Evolutionary conservation across 179 eudicot species (phyloP), one percentile per base, ranked within the genome.

Genomic region (Sideroxylon spinosum): DNA sequence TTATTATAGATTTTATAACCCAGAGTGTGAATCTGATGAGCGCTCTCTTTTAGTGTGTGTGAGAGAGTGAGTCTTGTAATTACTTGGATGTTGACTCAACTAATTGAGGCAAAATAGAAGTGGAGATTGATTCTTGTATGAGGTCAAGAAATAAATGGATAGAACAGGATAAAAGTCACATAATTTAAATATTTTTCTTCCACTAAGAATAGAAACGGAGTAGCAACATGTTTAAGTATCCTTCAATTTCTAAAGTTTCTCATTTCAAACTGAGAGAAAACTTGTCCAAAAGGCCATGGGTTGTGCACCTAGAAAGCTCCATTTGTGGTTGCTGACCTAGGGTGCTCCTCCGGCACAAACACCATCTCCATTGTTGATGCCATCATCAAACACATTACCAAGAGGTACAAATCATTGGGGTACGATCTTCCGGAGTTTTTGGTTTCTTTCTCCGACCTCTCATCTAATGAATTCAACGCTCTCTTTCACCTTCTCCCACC

Each of bases 381-480:
- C 17, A 93, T 94, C 53, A 81, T 94, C 69, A 86, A 88, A 48
- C 98, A 94, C 86, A 81, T 93, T 78, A 86, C 68, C 0, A 86
- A 91, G 85, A 79, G 97, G 0, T 91, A 84, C 77, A 89, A 90
- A 88, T 91, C 88, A 6, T 76, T 66, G 14, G 97, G 96, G 3
- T 64, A 23, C 19, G 81, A 80, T 53, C 81, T 88, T 6, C 98
- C 97, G 14, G 98, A 94, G 83, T 94, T 93, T 82, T 91, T 91
- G 1, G 97, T 92, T 32, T 94, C 89, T 85, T 94, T 94, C 83
- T 89, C 97, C 2, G 98, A 94, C 80, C 89, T 94, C 9, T 95
- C 97, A 0, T 91, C 97, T 8, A 94, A 94, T 80, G 98, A 94
- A 85, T 94, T 94, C 89, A 94, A 94, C 88, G 91, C 97, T 16